A percentile compares a stretch with the other conserved stretches of the same genome.
phyloP scores from a whole-genome alignment of 208 protist species.

The Leishmania martiniquensis region DNA sequence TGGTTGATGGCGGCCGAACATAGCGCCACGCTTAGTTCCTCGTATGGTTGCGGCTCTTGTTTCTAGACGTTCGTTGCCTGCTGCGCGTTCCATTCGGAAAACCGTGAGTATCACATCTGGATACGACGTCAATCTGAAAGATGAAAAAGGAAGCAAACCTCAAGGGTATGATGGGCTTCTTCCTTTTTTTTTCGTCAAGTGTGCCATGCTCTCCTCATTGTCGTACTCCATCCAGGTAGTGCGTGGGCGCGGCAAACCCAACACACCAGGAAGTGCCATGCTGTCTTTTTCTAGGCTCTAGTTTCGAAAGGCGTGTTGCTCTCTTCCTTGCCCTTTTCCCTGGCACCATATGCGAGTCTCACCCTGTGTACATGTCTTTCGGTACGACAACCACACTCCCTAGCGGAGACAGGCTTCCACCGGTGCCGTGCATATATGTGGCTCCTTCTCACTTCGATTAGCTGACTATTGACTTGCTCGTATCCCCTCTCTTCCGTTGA shows the following conservation, averaged over 20 bases:
- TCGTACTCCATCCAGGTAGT: background rate
- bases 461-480: background rate
- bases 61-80: background rate
- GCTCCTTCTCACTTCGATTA: background rate
- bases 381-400: background rate
- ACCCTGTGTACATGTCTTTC: background rate
- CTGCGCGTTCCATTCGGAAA: background rate
- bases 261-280: background rate
- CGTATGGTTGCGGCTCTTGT: background rate
- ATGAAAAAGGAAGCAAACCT: background rate
- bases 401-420: background rate
- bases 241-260: background rate
- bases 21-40: background rate
- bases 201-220: background rate
- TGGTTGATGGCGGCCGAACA: background rate
- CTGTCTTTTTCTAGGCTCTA: background rate
- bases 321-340: background rate
- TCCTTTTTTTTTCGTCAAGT: background rate
- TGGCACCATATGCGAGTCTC: too few species aligned
- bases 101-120: background rate
- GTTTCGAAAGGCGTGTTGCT: background rate
- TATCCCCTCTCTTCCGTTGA: background rate
- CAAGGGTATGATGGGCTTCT: background rate
- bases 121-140: background rate
- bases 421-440: background rate